Conservation (phyloP, 768 basidiomycete species). For the Coprinellus micaceus region DNA sequence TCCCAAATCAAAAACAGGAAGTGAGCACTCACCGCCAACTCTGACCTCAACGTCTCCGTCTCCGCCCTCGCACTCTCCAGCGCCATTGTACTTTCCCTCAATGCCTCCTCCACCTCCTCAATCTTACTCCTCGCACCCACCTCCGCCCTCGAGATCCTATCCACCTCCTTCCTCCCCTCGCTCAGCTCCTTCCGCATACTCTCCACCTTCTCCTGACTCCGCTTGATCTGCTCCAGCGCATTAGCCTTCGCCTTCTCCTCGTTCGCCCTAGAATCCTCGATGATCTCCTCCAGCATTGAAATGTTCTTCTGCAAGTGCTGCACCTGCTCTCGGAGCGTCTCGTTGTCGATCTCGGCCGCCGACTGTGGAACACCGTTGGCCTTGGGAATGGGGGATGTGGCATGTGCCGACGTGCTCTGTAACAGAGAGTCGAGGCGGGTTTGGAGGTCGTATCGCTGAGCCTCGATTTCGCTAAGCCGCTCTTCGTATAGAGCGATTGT, state of each 20-base stretch:
- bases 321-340: conserved; percentile 86
- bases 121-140: conserved; percentile 57
- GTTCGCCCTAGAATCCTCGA: conserved; percentile 70
- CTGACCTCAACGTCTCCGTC: conserved; percentile 73
- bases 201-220: conserved; percentile 72
- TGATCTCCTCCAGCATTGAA: conserved; percentile 70
- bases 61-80: conserved; percentile 89
- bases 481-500: conserved; percentile 95
- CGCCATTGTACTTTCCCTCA: conserved; percentile 81
- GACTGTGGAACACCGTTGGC: conserved; percentile 42
- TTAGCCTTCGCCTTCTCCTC: conserved; percentile 72
- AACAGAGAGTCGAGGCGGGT: conserved; percentile 49
- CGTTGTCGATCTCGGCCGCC: conserved; percentile 92
- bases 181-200: conserved; percentile 65
- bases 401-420: conserved; percentile 37
- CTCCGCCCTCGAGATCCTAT: conserved; percentile 61
- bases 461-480: conserved; percentile 66
- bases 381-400: conserved; percentile 26
- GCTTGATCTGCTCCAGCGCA: conserved; percentile 59
- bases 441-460: conserved; percentile 75
- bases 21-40: conserved; percentile 58
- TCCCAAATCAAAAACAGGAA: neutral
- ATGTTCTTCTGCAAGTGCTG: conserved; percentile 81
- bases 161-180: conserved; percentile 62
- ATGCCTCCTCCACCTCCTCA: conserved; percentile 85